These are phyloP conservation scores for Trichosporon sp. DNA, from an alignment of 1,284 basidiomycete genomes.

Conservation along the genomic window DNA sequence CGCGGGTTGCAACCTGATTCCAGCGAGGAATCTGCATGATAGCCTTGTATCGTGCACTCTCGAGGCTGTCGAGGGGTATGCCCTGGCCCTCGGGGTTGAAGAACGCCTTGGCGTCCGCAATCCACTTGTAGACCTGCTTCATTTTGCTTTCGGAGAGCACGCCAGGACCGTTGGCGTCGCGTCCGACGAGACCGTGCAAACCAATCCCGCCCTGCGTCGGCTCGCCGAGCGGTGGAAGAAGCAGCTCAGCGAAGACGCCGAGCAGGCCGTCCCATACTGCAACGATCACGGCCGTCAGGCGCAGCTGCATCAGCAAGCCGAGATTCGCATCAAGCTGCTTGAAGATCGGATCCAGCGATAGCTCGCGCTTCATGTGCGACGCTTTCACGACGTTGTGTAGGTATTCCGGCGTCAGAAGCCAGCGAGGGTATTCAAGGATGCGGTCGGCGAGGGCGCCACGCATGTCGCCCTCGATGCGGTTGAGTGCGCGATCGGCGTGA, in stretches of 20 bases:
- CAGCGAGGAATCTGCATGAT: conserved; percentile 25
- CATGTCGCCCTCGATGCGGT: conserved; percentile 41
- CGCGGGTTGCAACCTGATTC: not conserved
- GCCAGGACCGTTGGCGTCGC: not conserved
- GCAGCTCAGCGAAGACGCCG: conserved; percentile 40
- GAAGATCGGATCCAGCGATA: conserved; percentile 36
- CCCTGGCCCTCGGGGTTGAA: conserved; percentile 47
- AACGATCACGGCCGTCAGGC: not conserved
- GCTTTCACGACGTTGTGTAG: conserved; percentile 29
- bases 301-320: conserved; percentile 15
- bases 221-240: conserved; percentile 44
- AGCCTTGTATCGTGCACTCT: conserved; percentile 39
- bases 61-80: conserved; percentile 35
- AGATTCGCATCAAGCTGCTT: conserved; percentile 46
- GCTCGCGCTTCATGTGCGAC: conserved; percentile 36
- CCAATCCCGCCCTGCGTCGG: conserved; percentile 21
- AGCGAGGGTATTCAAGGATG: conserved; percentile 38
- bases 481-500: conserved; percentile 28
- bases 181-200: not conserved
- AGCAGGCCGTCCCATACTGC: conserved; percentile 25
- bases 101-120: conserved; percentile 42
- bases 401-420: conserved; percentile 24
- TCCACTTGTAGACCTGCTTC: conserved; percentile 47
- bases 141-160: conserved; percentile 27
- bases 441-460: conserved; percentile 37